A percentile compares a stretch with the other conserved stretches of the same genome.
Conservation (phyloP, 2,329 filamentous ascomycete genomes). For the Trichoderma sp. region DNA sequence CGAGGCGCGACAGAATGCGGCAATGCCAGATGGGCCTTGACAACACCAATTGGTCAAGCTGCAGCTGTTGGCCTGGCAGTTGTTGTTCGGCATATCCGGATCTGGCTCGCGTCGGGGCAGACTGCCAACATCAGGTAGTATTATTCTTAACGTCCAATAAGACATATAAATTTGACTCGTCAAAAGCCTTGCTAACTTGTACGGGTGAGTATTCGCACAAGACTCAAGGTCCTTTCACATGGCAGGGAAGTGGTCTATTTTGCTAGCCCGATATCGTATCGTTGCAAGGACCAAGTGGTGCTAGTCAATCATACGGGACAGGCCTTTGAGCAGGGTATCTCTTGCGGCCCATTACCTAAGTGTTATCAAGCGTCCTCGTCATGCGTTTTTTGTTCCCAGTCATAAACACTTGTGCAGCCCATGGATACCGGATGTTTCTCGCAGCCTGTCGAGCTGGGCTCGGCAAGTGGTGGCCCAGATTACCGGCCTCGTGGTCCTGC, state of each 20-base stretch:
- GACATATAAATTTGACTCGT: background rate
- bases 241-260: background rate
- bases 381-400: background rate
- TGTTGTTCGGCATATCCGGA: background rate
- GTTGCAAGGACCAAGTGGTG: background rate
- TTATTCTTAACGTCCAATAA: background rate
- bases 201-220: background rate
- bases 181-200: background rate
- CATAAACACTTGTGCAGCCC: background rate
- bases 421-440: background rate
- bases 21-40: background rate
- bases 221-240: background rate
- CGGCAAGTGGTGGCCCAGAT: background rate
- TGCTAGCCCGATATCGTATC: background rate
- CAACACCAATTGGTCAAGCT: background rate
- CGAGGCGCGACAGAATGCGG: slow-evolving; percentile 3
- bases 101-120: background rate
- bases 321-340: background rate
- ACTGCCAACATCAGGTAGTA: slow-evolving; percentile 1
- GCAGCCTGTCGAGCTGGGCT: background rate
- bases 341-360: background rate
- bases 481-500: background rate
- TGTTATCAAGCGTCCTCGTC: slow-evolving; percentile 1
- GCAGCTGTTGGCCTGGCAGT: background rate
- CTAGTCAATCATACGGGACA: background rate